phyloP scores from a whole-genome alignment of 2,329 filamentous ascomycete genomes.

The Knufia fluminis region DNA sequence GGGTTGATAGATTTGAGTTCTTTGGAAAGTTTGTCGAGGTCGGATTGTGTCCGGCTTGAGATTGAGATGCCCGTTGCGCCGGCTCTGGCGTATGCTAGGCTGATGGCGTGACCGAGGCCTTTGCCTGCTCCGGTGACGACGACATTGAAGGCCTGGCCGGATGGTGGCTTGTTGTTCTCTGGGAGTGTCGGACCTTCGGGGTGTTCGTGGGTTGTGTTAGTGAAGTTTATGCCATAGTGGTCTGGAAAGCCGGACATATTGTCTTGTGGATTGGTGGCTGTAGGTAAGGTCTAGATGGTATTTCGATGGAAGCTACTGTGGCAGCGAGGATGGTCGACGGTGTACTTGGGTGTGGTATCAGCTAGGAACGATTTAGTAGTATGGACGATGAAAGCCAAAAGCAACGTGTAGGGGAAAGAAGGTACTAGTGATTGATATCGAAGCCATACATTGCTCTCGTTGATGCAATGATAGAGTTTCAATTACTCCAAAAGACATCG shows the following conservation, averaged over 20 bases:
- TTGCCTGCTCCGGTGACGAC: conserved; percentile 31
- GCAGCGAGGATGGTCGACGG: no score
- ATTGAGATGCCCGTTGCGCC: conserved; percentile 32
- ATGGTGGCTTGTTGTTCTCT: conserved; percentile 14
- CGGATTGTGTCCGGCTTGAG: conserved; percentile 24
- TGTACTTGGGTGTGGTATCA: no score
- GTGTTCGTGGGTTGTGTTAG: conserved; percentile 10
- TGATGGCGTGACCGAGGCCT: conserved; percentile 30
- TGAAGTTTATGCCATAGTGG: conserved; percentile 13
- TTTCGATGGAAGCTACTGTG: no score
- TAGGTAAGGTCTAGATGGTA: no score
- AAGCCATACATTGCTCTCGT: no score
- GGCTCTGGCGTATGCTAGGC: conserved; percentile 26
- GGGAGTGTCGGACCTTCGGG: conserved; percentile 16
- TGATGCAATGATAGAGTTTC: not conserved
- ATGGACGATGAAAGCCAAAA: no score
- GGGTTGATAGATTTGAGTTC: conserved; percentile 24
- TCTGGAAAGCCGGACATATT: conserved; percentile 9
- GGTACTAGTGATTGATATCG: no score
- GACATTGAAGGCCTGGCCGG: conserved; percentile 18
- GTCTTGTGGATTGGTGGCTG: not conserved
- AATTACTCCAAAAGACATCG: no score
- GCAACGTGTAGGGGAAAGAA: no score
- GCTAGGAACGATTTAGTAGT: no score
- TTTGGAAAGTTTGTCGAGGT: conserved; percentile 16